Evolutionary conservation across 768 basidiomycete species (phyloP).

Genomic region (Podaxis mareebaensis): DNA sequence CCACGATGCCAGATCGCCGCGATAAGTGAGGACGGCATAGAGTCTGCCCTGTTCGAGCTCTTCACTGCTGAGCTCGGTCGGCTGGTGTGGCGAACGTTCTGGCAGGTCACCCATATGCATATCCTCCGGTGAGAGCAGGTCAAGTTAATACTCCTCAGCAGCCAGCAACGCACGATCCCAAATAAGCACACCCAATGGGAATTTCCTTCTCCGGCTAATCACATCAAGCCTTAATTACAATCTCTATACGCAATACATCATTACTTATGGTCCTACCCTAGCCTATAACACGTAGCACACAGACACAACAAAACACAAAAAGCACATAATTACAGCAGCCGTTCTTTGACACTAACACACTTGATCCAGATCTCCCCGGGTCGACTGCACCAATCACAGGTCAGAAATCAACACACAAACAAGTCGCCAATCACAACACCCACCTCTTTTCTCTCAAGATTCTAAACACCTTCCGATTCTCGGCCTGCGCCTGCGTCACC

Average conservation of each 20-base stretch:
- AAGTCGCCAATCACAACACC: slow-evolving; percentile 6
- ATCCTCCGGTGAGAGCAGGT: not conserved
- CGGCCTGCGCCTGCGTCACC: slow-evolving; percentile 39
- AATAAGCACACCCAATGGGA: not conserved
- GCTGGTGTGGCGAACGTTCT: slow-evolving; percentile 14
- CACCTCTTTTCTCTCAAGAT: slow-evolving; percentile 78
- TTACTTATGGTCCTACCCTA: not conserved
- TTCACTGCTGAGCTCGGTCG: slow-evolving; percentile 21
- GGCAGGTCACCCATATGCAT: slow-evolving; percentile 12
- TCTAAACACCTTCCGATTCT: slow-evolving; percentile 50
- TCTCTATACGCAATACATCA: not conserved
- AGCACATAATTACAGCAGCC: slow-evolving; percentile 42
- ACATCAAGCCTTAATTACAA: slow-evolving; percentile 13
- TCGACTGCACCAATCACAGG: slow-evolving; percentile 42
- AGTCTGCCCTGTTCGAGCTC: slow-evolving; percentile 42
- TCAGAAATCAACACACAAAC: slow-evolving; percentile 8
- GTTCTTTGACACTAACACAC: slow-evolving; percentile 66
- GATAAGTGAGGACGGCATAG: slow-evolving; percentile 46
- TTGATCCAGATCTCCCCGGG: slow-evolving; percentile 75
- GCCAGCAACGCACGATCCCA: not conserved
- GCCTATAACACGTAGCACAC: not conserved
- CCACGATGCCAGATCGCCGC: slow-evolving; percentile 49
- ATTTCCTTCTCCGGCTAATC: slow-evolving; percentile 2
- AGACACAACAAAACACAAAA: slow-evolving; percentile 1
- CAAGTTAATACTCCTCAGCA: not conserved